phyloP scores from a whole-genome alignment of 1,284 basidiomycete genomes.

The Leccinum fuscescens region DNA sequence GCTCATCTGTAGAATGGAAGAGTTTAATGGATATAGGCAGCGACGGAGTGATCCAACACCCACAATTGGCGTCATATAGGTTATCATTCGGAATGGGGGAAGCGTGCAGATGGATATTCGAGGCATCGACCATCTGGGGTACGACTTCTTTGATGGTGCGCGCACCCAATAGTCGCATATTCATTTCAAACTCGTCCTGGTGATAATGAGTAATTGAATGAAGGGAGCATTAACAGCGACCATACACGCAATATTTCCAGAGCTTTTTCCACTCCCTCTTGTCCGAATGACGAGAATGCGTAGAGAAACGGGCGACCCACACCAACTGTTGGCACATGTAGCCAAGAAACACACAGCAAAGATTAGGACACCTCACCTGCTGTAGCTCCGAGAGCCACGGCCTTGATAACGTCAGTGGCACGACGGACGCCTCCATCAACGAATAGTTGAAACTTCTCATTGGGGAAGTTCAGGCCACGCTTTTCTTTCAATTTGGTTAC shows the following conservation, averaged over 20 bases:
- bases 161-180: conserved; percentile 85
- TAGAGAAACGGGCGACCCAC: conserved; percentile 86
- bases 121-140: conserved; percentile 86
- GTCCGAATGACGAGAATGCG: conserved; percentile 86
- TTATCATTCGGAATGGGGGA: conserved; percentile 66
- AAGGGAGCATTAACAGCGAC: background rate
- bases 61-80: conserved; percentile 80
- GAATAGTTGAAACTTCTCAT: conserved; percentile 78
- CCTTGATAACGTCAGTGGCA: conserved; percentile 91
- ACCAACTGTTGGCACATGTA: conserved; percentile 47
- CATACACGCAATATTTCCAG: conserved; percentile 75
- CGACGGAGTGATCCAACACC: conserved; percentile 29
- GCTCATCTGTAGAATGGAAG: conserved; percentile 42
- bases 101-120: conserved; percentile 61
- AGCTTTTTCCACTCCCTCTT: conserved; percentile 77
- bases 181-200: conserved; percentile 94
- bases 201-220: background rate
- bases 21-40: background rate
- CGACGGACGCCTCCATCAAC: conserved; percentile 92
- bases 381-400: conserved; percentile 87
- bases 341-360: background rate
- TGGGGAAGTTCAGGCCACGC: conserved; percentile 61
- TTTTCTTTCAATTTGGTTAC: conserved; percentile 70
- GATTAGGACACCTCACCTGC: conserved; percentile 50
- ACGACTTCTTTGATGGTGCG: conserved; percentile 74